A percentile compares a stretch with the other conserved stretches of the same genome.
Conservation (phyloP, 192 early-diverging fungal genomes). For the Chytriomyces sp. region DNA sequence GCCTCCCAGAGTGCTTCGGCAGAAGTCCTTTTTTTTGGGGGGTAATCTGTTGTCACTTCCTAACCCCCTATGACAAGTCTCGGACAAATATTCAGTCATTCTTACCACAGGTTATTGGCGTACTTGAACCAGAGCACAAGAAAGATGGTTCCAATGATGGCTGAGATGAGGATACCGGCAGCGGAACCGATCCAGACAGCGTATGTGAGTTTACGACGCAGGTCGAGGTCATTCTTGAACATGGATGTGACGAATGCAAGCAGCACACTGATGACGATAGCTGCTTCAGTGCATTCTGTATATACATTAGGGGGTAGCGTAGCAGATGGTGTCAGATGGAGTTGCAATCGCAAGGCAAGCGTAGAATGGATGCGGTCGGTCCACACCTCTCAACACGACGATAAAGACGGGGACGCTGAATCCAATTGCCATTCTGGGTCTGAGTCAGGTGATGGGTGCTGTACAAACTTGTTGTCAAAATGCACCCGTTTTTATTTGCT, state of each 20-base stretch:
- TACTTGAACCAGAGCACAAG: constrained; percentile 77
- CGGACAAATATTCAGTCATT: not conserved
- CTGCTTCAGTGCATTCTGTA: constrained; percentile 72
- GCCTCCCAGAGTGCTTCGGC: constrained; percentile 83
- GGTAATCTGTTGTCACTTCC: no score
- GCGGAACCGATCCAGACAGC: constrained; percentile 79
- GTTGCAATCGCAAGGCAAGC: no score
- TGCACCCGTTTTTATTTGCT: no score
- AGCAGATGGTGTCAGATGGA: no score
- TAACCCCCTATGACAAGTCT: no score
- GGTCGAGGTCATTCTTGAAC: constrained; percentile 9
- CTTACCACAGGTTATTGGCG: constrained; percentile 51
- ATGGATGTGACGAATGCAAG: constrained; percentile 65
- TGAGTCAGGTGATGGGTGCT: no score
- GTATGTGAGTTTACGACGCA: constrained; percentile 2
- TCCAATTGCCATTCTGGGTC: no score
- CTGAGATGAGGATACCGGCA: constrained; percentile 68
- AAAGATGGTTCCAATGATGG: constrained; percentile 75
- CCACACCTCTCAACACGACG: no score
- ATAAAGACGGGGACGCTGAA: no score
- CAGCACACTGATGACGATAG: constrained; percentile 88
- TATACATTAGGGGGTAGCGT: not conserved
- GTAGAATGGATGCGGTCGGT: no score
- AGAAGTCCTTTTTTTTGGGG: not conserved
- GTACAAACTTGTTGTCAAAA: no score